Percentiles rank a stretch among this genome's conserved stretches.
Conservation (phyloP, 345 rosid genomes). For the Ceriops zippeliana region DNA sequence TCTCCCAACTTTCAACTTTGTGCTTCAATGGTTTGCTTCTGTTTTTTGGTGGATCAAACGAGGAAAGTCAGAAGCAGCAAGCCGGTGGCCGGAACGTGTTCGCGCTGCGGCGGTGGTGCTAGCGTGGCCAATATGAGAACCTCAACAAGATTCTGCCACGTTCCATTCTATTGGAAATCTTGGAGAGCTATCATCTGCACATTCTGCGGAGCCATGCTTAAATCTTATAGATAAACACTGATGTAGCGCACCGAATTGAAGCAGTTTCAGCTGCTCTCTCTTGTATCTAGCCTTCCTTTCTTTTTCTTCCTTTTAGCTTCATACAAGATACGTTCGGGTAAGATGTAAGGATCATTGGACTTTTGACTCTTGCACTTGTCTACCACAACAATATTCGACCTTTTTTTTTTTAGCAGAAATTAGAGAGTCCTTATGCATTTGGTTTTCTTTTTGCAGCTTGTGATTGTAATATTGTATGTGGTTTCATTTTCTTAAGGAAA, state of each 20-base stretch:
- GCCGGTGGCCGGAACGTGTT: conserved; percentile 71
- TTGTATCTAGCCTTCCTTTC: neutral
- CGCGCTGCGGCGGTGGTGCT: conserved; percentile 56
- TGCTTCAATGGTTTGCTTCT: conserved; percentile 58
- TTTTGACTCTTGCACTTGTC: no score
- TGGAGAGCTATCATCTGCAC: conserved; percentile 74
- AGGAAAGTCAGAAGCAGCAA: conserved; percentile 46
- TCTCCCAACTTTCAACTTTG: neutral
- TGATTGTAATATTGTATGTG: no score
- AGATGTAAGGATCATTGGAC: no score
- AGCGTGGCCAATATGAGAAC: conserved; percentile 71
- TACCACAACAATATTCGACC: no score
- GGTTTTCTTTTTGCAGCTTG: no score
- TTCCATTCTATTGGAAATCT: conserved; percentile 60
- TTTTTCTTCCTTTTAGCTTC: neutral
- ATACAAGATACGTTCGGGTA: neutral
- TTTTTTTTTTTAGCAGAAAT: no score
- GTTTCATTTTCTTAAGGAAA: no score
- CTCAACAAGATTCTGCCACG: conserved; percentile 54
- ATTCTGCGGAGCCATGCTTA: conserved; percentile 68
- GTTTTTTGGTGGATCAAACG: conserved; percentile 69
- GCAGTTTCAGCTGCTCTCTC: no score
- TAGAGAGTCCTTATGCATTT: no score
- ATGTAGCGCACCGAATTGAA: neutral
- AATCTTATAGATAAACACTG: conserved; percentile 45